Percentiles rank a stretch among this genome's conserved stretches.
Conservation (phyloP, 1,284 basidiomycete genomes). For the Singerocomus rubriflavus region DNA sequence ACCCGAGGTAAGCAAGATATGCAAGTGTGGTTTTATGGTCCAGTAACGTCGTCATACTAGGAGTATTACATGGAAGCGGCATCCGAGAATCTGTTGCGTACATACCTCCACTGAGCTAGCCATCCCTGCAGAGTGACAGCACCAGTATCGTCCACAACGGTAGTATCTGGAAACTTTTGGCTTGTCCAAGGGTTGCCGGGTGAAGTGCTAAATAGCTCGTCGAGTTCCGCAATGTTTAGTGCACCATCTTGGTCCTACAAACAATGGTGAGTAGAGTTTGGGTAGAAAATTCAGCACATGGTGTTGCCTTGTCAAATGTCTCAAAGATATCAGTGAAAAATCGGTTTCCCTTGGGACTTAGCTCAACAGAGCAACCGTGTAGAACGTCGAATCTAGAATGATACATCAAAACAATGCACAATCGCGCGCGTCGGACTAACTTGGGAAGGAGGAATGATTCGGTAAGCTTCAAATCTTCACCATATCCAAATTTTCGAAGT, state of each 20-base stretch:
- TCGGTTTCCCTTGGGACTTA: conserved; percentile 90
- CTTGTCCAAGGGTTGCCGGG: conserved; percentile 92
- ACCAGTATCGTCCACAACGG: conserved; percentile 85
- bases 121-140: conserved; percentile 95
- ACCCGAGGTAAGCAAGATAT: conserved; percentile 95
- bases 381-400: conserved; percentile 83
- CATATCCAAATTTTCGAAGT: conserved; percentile 92
- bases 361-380: conserved; percentile 90
- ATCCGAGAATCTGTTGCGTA: conserved; percentile 1
- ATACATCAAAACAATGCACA: conserved; percentile 10
- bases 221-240: conserved; percentile 80
- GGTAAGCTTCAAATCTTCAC: conserved; percentile 87
- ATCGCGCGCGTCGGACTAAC: conserved; percentile 41
- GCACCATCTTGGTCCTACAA: conserved; percentile 91
- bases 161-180: conserved; percentile 87
- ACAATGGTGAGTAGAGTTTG: neutral
- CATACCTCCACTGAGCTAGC: conserved; percentile 97
- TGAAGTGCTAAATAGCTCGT: conserved; percentile 89
- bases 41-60: conserved; percentile 93
- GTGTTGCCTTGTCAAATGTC: conserved; percentile 84
- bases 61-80: neutral
- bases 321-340: conserved; percentile 98
- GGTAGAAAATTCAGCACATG: neutral
- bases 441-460: conserved; percentile 86
- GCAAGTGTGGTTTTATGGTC: conserved; percentile 90